Evolutionary conservation across 306 rosid species (phyloP).

Genomic region (Sophora flavescens): DNA sequence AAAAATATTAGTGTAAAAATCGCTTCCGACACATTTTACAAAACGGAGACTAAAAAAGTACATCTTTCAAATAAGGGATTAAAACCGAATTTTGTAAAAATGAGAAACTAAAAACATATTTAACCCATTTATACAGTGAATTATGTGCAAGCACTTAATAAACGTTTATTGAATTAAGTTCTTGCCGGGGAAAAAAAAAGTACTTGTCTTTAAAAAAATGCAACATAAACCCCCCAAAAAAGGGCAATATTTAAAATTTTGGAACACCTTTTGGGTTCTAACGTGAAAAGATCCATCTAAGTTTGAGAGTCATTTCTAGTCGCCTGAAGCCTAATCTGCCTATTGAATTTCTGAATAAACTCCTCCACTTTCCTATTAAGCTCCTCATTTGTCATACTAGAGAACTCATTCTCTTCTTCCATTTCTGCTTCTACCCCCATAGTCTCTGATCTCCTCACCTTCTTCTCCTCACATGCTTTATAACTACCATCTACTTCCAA

Average conservation of each 20-base stretch:
- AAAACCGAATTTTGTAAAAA: no score
- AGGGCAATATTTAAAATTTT: slow-evolving; percentile 7
- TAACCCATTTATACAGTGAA: no score
- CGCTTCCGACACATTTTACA: no score
- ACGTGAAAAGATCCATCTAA: background rate
- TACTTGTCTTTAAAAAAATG: no score
- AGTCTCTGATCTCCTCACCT: slow-evolving; percentile 54
- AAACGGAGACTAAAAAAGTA: no score
- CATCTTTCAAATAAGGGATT: no score
- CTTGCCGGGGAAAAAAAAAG: no score
- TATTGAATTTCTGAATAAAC: slow-evolving; percentile 75
- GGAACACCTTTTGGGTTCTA: background rate
- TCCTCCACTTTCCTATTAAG: slow-evolving; percentile 79
- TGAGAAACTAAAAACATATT: no score
- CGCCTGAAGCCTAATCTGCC: slow-evolving; percentile 68
- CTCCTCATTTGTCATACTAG: slow-evolving; percentile 76
- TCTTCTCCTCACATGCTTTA: slow-evolving; percentile 24
- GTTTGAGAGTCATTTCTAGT: slow-evolving; percentile 30
- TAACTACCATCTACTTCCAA: background rate
- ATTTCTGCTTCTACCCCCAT: slow-evolving; percentile 9
- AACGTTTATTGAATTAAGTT: no score
- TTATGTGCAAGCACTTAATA: no score
- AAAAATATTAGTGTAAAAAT: no score
- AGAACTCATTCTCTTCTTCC: slow-evolving; percentile 65
- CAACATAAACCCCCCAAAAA: no score